Evolutionary conservation across 176 grass and related monocot species (phyloP), one percentile per base, ranked within the genome.

Genomic region (Oryza rufipogon): DNA sequence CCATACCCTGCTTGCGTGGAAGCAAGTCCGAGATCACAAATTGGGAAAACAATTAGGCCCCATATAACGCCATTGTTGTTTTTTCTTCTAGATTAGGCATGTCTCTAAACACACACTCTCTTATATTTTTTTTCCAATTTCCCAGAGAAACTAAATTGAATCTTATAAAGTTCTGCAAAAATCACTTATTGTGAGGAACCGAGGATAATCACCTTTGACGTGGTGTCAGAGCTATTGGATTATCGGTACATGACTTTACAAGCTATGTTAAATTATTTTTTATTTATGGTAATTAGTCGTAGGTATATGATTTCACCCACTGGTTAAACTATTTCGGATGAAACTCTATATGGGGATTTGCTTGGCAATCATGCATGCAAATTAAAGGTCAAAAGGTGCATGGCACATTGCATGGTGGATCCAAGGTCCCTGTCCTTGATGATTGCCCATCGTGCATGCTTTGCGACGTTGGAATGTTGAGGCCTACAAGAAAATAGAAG

Each of bases 371-470:
- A 72, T 72, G 68, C 54, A 72, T 72, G 68, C 45, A 47, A 78
- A 78, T 23, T 34, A 71, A 71, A 78, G 49, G 51, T 61, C 13
- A 56, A 79, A 79, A 73, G 56, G 52, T 42, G 8, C 15, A 36
- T 19, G 45, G 32, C 47, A 69, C 70, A 68, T 68, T 75, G 60
- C 22, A 75, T 6, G 78, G 70, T 81, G 63, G 63, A 76, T 87
- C 64, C 42, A 68, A 80, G 28, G 77, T 34, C 64, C 14, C 9
- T 80, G 77, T 22, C 42, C 42, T 34, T 33, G 6, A 16, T 46
- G 60, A 45, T 66, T 78, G 38, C 10, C 34, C 60, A 46, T 12
- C 2, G 20, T 20, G 5, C 54, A 58, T 58, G 54, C 20, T 20
- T 10, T 32, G 7, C 25, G 45, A 49, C 17, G 13, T 32, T n/a